Evolutionary conservation across 2,329 filamentous ascomycete species (phyloP).

Genomic region (Colletotrichum sp.): DNA sequence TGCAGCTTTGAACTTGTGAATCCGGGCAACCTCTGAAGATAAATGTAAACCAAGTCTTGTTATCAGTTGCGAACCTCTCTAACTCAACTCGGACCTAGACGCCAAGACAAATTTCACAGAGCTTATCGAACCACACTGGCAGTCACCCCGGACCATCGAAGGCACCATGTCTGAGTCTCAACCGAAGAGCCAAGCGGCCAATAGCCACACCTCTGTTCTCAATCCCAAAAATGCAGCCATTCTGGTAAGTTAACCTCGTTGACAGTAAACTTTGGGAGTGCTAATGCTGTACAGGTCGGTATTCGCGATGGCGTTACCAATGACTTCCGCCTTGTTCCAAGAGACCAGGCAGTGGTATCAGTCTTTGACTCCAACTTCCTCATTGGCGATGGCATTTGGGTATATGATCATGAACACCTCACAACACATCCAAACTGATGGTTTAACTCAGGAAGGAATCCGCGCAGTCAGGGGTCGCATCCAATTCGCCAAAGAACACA

Average conservation of each 20-base stretch:
- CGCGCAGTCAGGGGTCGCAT: constrained; percentile 26
- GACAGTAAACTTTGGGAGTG: neutral
- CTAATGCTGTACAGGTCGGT: constrained; percentile 22
- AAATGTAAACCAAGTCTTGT: neutral
- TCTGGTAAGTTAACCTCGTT: constrained; percentile 9
- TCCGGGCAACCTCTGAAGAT: neutral
- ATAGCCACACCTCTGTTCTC: constrained; percentile 25
- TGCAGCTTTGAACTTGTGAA: neutral
- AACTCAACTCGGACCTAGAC: neutral
- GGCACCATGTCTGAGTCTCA: neutral
- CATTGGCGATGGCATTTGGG: constrained; percentile 32
- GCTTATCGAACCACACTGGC: neutral
- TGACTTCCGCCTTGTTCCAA: constrained; percentile 26
- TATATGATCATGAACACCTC: neutral
- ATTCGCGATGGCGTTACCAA: constrained; percentile 30
- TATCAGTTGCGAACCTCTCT: neutral
- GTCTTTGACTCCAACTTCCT: constrained; percentile 34
- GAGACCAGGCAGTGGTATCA: constrained; percentile 27
- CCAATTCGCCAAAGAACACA: constrained; percentile 31
- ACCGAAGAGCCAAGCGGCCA: constrained; percentile 1
- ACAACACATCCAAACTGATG: neutral
- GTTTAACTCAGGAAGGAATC: constrained; percentile 26
- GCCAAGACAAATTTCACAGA: neutral
- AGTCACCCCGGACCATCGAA: neutral
- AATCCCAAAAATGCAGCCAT: constrained; percentile 28